Evolutionary conservation across 164 flowering plant genomes (phyloP), one percentile per base, ranked within the genome.

Genomic region (Liquidambar formosana): DNA sequence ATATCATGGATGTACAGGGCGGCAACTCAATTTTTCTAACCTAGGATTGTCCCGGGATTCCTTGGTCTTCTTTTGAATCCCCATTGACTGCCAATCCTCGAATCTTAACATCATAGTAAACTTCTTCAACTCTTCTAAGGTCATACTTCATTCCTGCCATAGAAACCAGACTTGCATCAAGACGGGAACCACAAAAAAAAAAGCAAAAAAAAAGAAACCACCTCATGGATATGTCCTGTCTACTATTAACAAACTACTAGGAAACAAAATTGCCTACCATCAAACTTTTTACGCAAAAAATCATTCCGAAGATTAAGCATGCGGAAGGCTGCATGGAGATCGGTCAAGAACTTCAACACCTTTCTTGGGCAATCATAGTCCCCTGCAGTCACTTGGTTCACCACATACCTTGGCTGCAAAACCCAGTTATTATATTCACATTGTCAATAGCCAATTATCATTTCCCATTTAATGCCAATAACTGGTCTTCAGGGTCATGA

Each of bases 221-320:
- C 22, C 26, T 45, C 6, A 48, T 61, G 44, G 10, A 59, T 5
- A 59, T n/a, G n/a, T 59, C 43, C 18, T 4, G 43, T 43, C 46
- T 15, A 64, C 15, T 64, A 25, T 25, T 41, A 11, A 3, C 19
- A 61, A 33, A 10, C 19, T 48, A 47, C n/a, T n/a, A 28, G 8
- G 18, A 57, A 44, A 22, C 14, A 10, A 21, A 25, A 44, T 18
- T 49, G 46, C 80, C 10, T 81, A 95, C 99, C 88, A 72, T 95
- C 97, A 78, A 95, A 93, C 75, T 93, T 95, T 78, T 89, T 95
- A 56, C 97, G 94, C 75, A 95, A 65, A 41, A 95, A 91, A 72
- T 95, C 99, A 73, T 95, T 95, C 9, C 99, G 86, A 58, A 95
- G 97, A 77, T 95, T 95, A 46, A 93, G 96, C 96, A 93, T 88